phyloP scores from a whole-genome alignment of 2,329 filamentous ascomycete genomes.

The Westerdykella aurantiaca region DNA sequence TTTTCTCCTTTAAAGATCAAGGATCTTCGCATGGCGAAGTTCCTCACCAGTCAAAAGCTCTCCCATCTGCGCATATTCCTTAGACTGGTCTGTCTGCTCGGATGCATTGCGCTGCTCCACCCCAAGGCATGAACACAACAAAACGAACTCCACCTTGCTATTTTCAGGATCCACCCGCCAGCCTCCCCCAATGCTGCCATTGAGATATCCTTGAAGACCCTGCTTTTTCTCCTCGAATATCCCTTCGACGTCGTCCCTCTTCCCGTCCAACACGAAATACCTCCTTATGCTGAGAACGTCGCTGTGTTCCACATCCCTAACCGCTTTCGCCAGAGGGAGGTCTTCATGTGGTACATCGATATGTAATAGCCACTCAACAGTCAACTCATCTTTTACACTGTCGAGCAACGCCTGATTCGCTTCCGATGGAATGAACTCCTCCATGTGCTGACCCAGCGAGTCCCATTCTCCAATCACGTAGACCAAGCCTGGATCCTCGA shows the following conservation, averaged over 20 bases:
- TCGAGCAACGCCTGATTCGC: constrained; percentile 40
- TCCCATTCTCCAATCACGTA: constrained; percentile 47
- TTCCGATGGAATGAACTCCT: constrained; percentile 40
- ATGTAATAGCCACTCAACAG: constrained; percentile 43
- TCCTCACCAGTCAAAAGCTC: constrained; percentile 16
- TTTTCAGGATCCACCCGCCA: constrained; percentile 38
- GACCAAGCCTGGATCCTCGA: constrained; percentile 39
- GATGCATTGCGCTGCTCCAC: constrained; percentile 35
- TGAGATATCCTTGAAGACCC: constrained; percentile 22
- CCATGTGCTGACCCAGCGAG: constrained; percentile 38
- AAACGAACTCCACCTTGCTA: constrained; percentile 39
- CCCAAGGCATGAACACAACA: constrained; percentile 38
- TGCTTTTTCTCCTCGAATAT: constrained; percentile 20
- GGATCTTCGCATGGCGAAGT: constrained; percentile 20
- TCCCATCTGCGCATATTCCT: constrained; percentile 17
- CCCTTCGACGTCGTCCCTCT: constrained; percentile 21
- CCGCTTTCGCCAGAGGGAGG: constrained; percentile 21
- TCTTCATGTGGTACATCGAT: constrained; percentile 34
- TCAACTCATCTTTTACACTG: constrained; percentile 33
- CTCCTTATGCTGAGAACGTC: constrained; percentile 30
- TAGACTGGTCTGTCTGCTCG: constrained; percentile 28
- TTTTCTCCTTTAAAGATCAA: constrained; percentile 11
- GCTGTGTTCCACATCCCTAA: not conserved
- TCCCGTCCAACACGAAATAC: constrained; percentile 26
- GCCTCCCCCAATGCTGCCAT: constrained; percentile 29